Percentiles rank a stretch among this genome's conserved stretches.
phyloP scores from a whole-genome alignment of 1,284 basidiomycete genomes.

The Malassezia obtusa region DNA sequence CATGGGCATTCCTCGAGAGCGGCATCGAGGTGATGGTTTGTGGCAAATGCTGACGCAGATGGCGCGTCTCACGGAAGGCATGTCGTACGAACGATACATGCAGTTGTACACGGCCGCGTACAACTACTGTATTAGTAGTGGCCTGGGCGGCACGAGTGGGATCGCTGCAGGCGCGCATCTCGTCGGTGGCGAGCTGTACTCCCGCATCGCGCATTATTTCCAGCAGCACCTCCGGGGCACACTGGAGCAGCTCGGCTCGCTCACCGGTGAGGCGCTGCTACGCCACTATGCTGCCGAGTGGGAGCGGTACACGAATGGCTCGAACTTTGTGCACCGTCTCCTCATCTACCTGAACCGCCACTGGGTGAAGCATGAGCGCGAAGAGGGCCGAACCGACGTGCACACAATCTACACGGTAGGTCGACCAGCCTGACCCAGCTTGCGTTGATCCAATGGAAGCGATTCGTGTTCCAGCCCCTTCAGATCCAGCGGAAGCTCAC shows the following conservation, averaged over 20 bases:
- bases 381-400: slow-evolving; percentile 89
- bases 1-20: slow-evolving; percentile 76
- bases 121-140: slow-evolving; percentile 90
- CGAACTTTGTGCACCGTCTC: slow-evolving; percentile 70
- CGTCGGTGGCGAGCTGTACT: slow-evolving; percentile 89
- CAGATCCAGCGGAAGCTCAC: slow-evolving; percentile 71
- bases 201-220: slow-evolving; percentile 76
- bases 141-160: slow-evolving; percentile 53
- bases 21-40: slow-evolving; percentile 56
- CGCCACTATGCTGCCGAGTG: slow-evolving; percentile 86
- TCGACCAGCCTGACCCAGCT: slow-evolving; percentile 55
- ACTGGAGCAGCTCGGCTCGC: slow-evolving; percentile 61
- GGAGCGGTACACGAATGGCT: slow-evolving; percentile 92
- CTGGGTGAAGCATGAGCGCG: slow-evolving; percentile 97
- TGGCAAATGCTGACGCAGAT: slow-evolving; percentile 12
- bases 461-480: slow-evolving; percentile 77
- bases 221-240: slow-evolving; percentile 52
- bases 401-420: slow-evolving; percentile 91
- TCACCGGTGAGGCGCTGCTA: slow-evolving; percentile 77
- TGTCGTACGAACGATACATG: slow-evolving; percentile 86
- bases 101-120: slow-evolving; percentile 78
- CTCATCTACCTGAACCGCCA: slow-evolving; percentile 96
- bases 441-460: slow-evolving; percentile 89
- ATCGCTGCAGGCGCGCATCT: slow-evolving; percentile 64
- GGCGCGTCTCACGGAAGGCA: slow-evolving; percentile 61